Percentiles rank a stretch among this genome's conserved stretches.
These are phyloP conservation scores for Acer saccharum DNA, from an alignment of 345 rosid species.

Conservation along the genomic window DNA sequence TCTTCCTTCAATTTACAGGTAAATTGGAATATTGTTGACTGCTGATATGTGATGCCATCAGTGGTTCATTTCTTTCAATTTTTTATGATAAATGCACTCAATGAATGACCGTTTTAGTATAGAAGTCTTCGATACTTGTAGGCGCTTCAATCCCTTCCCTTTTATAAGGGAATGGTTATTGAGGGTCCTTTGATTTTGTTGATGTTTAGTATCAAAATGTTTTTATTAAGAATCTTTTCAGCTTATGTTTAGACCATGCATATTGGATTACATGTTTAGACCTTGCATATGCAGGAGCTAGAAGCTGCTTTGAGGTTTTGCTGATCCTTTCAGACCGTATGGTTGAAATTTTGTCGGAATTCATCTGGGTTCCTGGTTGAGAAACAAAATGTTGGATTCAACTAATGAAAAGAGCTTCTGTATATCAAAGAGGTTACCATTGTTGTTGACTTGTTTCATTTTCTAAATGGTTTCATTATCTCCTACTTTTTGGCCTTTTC, in stretches of 20 bases:
- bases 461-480: too few relatives aligned
- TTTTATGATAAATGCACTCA: not conserved
- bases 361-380: too few relatives aligned
- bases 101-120: not conserved
- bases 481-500: too few relatives aligned
- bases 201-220: not conserved
- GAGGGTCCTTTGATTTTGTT: not conserved
- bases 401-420: too few relatives aligned
- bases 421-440: too few relatives aligned
- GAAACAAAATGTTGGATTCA: too few relatives aligned
- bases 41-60: too few relatives aligned
- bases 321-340: too few relatives aligned
- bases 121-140: not conserved
- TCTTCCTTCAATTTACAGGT: conserved; percentile 70
- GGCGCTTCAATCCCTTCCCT: not conserved
- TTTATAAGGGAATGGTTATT: not conserved
- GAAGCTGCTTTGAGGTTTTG: too few relatives aligned
- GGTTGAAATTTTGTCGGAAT: too few relatives aligned
- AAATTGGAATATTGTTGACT: conserved; percentile 19
- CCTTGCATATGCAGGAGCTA: conserved; percentile 45
- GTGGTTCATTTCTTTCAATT: not conserved
- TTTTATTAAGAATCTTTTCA: not conserved
- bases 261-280: too few relatives aligned
- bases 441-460: too few relatives aligned
- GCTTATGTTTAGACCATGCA: conserved; percentile 2